Conservation (phyloP, 345 rosid genomes). For the Crucihimalaya himalaica region DNA sequence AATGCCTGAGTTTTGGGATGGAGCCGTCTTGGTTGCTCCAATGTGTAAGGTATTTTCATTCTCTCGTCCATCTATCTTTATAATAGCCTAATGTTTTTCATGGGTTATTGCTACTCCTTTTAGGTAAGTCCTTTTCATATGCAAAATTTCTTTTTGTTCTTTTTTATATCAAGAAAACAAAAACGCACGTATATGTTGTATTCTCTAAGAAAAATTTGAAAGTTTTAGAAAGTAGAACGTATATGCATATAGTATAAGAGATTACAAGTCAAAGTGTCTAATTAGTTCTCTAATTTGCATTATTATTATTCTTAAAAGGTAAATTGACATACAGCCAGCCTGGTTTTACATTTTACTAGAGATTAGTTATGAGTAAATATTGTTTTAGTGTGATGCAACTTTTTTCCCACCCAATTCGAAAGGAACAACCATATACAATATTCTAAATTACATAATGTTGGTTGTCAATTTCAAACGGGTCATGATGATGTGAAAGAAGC, state of each 20-base stretch:
- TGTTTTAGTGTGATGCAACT: background rate
- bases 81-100: too few relatives aligned
- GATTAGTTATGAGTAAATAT: background rate
- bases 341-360: background rate
- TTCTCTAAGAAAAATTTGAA: too few relatives aligned
- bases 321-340: background rate
- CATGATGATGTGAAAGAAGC: constrained; percentile 22
- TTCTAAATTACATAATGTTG: background rate
- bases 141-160: too few relatives aligned
- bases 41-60: constrained; percentile 67
- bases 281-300: too few relatives aligned
- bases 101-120: background rate
- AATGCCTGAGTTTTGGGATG: constrained; percentile 76
- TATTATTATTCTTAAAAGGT: too few relatives aligned
- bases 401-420: background rate
- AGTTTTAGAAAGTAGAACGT: too few relatives aligned
- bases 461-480: background rate
- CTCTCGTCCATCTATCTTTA: background rate
- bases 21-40: constrained; percentile 82
- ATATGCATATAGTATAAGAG: too few relatives aligned
- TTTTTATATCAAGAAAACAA: too few relatives aligned
- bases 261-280: too few relatives aligned
- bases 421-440: background rate
- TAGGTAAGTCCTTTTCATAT: too few relatives aligned
- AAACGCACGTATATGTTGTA: too few relatives aligned